A percentile compares a stretch with the other conserved stretches of the same genome.
Evolutionary conservation across 2,329 filamentous ascomycete genomes (phyloP).

Genomic region (Fusarium caatingaense): DNA sequence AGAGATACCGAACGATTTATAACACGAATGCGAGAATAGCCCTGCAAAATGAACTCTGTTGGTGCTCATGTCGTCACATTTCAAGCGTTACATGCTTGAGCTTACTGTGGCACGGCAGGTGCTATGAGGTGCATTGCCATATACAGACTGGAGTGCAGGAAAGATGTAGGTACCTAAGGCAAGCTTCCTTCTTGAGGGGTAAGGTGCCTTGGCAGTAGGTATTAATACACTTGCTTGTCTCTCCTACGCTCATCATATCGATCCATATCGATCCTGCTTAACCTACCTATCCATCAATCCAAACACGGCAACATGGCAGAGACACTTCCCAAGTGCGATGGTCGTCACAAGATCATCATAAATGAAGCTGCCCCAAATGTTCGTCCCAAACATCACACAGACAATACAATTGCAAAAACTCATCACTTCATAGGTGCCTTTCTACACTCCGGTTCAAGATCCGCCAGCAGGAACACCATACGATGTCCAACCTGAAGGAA

Average conservation of each 20-base stretch:
- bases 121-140: background rate
- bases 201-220: background rate
- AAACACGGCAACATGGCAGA: background rate
- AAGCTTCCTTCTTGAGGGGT: background rate
- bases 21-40: background rate
- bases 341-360: slow-evolving; percentile 29
- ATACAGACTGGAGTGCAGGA: background rate
- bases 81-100: background rate
- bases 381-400: background rate
- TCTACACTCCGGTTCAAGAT: slow-evolving; percentile 43
- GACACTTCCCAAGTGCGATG: slow-evolving; percentile 4
- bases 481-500: slow-evolving; percentile 40
- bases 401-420: background rate
- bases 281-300: background rate
- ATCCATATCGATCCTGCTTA: background rate
- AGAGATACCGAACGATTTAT: background rate
- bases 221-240: slow-evolving; percentile 5
- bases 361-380: slow-evolving; percentile 39
- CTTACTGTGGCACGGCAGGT: background rate
- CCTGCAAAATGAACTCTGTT: background rate
- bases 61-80: background rate
- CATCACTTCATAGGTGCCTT: slow-evolving; percentile 28
- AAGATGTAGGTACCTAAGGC: no score
- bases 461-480: slow-evolving; percentile 43
- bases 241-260: background rate